Evolutionary conservation across 768 basidiomycete species (phyloP).

Genomic region (Suillus luteus): DNA sequence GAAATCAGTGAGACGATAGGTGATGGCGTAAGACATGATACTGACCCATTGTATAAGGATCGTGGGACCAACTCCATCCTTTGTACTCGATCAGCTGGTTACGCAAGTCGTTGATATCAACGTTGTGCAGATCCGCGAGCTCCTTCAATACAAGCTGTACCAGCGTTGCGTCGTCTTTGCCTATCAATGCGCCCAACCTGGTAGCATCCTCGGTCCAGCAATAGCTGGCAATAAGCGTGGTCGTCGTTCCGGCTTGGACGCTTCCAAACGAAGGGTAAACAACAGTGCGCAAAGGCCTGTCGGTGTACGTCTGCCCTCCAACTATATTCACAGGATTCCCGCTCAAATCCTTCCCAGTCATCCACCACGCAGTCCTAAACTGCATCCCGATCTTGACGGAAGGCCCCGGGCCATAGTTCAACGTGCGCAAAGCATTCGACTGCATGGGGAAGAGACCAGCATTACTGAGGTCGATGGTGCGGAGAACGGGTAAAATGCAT

Average conservation of each 20-base stretch:
- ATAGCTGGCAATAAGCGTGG: neutral
- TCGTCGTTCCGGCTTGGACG: constrained; percentile 16
- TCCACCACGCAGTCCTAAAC: constrained; percentile 44
- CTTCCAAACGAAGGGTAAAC: constrained; percentile 42
- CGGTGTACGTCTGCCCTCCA: constrained; percentile 40
- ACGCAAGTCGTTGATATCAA: too few species aligned
- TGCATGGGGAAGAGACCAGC: constrained; percentile 27
- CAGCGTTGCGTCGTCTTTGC: constrained; percentile 1
- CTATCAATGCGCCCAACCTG: constrained; percentile 36
- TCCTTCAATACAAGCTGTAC: too few species aligned
- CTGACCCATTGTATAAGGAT: too few species aligned
- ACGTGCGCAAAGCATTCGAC: constrained; percentile 34
- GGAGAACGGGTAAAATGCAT: constrained; percentile 35
- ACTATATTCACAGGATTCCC: constrained; percentile 20
- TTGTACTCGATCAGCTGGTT: too few species aligned
- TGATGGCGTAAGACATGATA: too few species aligned
- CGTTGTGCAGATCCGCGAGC: too few species aligned
- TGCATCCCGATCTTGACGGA: constrained; percentile 42
- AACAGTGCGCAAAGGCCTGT: constrained; percentile 36
- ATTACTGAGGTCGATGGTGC: constrained; percentile 33
- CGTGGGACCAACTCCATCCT: too few species aligned
- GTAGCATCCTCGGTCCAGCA: constrained; percentile 30
- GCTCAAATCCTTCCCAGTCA: constrained; percentile 20
- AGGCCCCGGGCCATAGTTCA: constrained; percentile 37
- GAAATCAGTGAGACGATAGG: too few species aligned